Conservation (phyloP, 495 filamentous ascomycete species). For the Daldinia caldariorum region DNA sequence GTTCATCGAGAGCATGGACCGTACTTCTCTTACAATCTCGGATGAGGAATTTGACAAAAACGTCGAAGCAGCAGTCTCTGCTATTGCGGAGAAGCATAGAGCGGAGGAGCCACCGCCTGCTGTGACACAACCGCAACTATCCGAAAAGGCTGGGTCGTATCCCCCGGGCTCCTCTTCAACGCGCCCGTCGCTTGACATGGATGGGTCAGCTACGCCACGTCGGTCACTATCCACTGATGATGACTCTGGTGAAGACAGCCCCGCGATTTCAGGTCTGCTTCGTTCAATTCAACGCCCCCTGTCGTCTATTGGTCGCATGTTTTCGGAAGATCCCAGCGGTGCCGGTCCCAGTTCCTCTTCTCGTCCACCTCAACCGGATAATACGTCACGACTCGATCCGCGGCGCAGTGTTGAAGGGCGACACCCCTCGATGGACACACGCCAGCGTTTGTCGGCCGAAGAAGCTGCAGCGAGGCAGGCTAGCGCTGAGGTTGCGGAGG, state of each 20-base stretch:
- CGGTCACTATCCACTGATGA: conserved; percentile 58
- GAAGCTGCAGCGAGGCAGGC: conserved; percentile 95
- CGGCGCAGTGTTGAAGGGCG: conserved; percentile 59
- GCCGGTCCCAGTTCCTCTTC: conserved; percentile 60
- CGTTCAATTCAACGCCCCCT: conserved; percentile 92
- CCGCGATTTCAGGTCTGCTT: conserved; percentile 85
- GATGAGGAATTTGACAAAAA: conserved; percentile 95
- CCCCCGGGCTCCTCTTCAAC: conserved; percentile 47
- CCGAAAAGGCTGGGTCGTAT: conserved; percentile 70
- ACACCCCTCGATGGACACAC: conserved; percentile 44
- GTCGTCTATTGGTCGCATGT: conserved; percentile 95
- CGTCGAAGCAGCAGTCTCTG: conserved; percentile 95
- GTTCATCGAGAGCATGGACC: conserved; percentile 95
- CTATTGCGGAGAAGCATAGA: conserved; percentile 88
- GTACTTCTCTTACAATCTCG: conserved; percentile 90
- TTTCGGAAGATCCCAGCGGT: conserved; percentile 76
- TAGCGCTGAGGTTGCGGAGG: conserved; percentile 90
- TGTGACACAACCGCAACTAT: conserved; percentile 57
- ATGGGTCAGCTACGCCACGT: conserved; percentile 51
- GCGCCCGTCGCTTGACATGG: conserved; percentile 58
- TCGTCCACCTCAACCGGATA: conserved; percentile 62
- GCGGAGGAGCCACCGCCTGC: conserved; percentile 52
- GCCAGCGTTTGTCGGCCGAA: conserved; percentile 70
- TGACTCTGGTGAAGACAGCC: conserved; percentile 70
- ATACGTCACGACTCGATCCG: conserved; percentile 59